phyloP scores from a whole-genome alignment of 75 land plant genomes.

The Pseudotsuga menziesii region DNA sequence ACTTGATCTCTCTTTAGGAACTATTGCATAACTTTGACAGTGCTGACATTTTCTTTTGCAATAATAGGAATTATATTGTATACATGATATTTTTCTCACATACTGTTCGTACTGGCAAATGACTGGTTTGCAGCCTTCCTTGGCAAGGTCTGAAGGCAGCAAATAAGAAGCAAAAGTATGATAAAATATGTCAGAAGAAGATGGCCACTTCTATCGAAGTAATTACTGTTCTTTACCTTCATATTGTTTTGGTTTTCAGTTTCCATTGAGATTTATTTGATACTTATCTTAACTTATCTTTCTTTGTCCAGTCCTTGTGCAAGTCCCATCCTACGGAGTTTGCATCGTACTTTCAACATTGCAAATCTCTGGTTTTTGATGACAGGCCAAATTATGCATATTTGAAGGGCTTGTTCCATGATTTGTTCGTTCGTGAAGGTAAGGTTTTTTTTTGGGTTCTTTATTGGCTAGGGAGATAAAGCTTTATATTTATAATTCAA shows the following conservation, averaged over 20 bases:
- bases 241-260: not conserved
- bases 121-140: constrained; percentile 62
- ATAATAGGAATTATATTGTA: not conserved
- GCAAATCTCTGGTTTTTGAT: constrained; percentile 72
- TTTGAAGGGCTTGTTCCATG: constrained; percentile 71
- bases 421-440: constrained; percentile 76
- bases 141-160: constrained; percentile 98
- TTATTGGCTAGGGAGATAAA: no score
- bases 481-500: no score
- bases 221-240: constrained; percentile 7
- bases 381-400: constrained; percentile 83
- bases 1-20: not conserved
- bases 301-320: constrained; percentile 58
- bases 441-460: not conserved
- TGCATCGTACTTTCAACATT: constrained; percentile 78
- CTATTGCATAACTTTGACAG: not conserved
- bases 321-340: constrained; percentile 83
- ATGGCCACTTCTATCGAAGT: constrained; percentile 94
- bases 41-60: not conserved
- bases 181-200: constrained; percentile 95
- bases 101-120: constrained; percentile 2
- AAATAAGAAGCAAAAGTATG: constrained; percentile 97
- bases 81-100: constrained; percentile 1
- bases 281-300: not conserved
- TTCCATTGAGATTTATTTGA: not conserved